phyloP scores from a whole-genome alignment of 169 alveolate species.

The Plasmodium inui region DNA sequence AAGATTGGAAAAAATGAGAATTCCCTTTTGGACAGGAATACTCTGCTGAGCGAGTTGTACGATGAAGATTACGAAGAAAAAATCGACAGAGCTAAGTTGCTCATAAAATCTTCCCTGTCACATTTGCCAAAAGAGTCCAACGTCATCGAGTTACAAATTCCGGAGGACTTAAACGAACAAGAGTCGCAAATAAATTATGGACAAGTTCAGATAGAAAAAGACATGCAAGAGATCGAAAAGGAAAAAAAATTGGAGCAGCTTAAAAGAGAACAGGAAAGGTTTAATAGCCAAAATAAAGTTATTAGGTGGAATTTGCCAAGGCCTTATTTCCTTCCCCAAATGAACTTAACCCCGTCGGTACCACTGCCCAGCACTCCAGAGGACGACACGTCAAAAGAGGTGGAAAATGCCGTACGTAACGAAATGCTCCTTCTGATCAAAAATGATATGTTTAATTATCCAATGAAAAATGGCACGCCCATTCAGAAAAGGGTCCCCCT shows the following conservation, averaged over 20 bases:
- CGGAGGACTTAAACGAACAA: constrained; percentile 52
- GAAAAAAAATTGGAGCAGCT: constrained; percentile 41
- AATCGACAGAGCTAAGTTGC: constrained; percentile 84
- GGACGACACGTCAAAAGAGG: background rate
- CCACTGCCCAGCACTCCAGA: background rate
- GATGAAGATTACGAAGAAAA: constrained; percentile 78
- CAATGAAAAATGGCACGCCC: constrained; percentile 45
- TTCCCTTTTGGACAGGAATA: constrained; percentile 9
- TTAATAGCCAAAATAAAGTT: constrained; percentile 58
- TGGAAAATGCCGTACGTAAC: constrained; percentile 6
- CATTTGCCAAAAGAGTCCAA: constrained; percentile 83
- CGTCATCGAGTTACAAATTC: constrained; percentile 78
- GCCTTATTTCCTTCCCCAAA: constrained; percentile 53
- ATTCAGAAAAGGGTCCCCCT: constrained; percentile 49
- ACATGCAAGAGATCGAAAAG: constrained; percentile 41
- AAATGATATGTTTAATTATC: constrained; percentile 73
- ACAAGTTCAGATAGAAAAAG: constrained; percentile 76
- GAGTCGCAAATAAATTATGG: background rate
- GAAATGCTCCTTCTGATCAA: constrained; percentile 41
- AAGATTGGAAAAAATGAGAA: constrained; percentile 17
- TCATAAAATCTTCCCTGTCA: constrained; percentile 82
- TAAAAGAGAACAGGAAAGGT: constrained; percentile 37
- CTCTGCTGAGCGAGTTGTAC: constrained; percentile 27
- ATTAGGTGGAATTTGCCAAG: constrained; percentile 69
- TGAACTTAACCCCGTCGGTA: background rate